Percentiles rank a stretch among this genome's conserved stretches.
Evolutionary conservation across 2,329 filamentous ascomycete genomes (phyloP).

Genomic region (Plectosphaerella sp.): DNA sequence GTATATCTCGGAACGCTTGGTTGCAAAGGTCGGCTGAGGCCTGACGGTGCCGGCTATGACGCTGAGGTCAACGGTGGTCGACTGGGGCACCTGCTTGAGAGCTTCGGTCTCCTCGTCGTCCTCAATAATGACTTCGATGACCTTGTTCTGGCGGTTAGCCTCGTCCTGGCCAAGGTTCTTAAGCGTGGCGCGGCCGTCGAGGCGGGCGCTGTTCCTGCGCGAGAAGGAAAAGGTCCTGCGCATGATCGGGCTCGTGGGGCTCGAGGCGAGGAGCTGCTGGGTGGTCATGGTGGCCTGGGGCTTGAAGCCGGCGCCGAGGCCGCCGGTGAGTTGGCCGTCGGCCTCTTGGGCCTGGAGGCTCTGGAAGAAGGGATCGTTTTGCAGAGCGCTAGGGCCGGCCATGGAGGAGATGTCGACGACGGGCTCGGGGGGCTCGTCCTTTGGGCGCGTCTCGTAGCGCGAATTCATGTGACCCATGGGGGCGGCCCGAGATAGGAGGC

Average conservation of each 20-base stretch:
- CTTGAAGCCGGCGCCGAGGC: slow-evolving; percentile 49
- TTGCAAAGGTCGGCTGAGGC: slow-evolving; percentile 32
- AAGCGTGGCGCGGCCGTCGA: slow-evolving; percentile 35
- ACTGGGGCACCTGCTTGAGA: slow-evolving; percentile 13
- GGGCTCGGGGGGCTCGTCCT: slow-evolving; percentile 19
- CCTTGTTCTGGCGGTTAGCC: slow-evolving; percentile 54
- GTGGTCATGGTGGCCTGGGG: slow-evolving; percentile 43
- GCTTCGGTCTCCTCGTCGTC: slow-evolving; percentile 16
- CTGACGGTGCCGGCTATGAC: slow-evolving; percentile 40
- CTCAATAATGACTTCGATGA: slow-evolving; percentile 55
- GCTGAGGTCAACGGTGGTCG: slow-evolving; percentile 44
- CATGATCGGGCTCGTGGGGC: slow-evolving; percentile 22
- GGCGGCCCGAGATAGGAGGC: slow-evolving; percentile 35
- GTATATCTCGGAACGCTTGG: slow-evolving; percentile 44
- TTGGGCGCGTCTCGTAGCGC: slow-evolving; percentile 23
- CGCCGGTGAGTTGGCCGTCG: slow-evolving; percentile 51
- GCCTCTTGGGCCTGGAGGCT: slow-evolving; percentile 48
- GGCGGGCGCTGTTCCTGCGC: slow-evolving; percentile 17
- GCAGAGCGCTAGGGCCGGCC: slow-evolving; percentile 36
- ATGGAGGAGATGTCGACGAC: slow-evolving; percentile 42
- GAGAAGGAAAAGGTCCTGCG: slow-evolving; percentile 34
- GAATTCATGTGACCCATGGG: slow-evolving; percentile 29
- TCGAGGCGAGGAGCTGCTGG: slow-evolving; percentile 41
- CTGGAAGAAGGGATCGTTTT: slow-evolving; percentile 40
- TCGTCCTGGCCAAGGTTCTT: slow-evolving; percentile 50